These are phyloP conservation scores for Lepiota brunneoincarnata DNA, from an alignment of 768 basidiomycete genomes.

Conservation along the genomic window DNA sequence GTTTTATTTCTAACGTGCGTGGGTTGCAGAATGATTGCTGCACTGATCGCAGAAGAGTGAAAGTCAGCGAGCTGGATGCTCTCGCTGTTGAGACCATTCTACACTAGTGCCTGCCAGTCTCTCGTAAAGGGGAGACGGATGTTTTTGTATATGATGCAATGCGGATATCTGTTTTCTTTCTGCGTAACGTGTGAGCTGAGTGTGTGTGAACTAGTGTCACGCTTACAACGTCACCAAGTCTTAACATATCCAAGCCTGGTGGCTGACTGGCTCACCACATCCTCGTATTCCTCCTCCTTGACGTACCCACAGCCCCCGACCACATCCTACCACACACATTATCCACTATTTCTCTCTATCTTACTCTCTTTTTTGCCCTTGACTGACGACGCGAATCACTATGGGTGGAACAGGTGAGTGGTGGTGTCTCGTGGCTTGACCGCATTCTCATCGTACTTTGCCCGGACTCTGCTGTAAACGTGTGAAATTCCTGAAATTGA, in stretches of 20 bases:
- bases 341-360: background rate
- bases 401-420: conserved; percentile 44
- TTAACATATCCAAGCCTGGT: background rate
- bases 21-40: conserved; percentile 70
- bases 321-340: background rate
- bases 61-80: background rate
- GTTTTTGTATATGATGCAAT: conserved; percentile 8
- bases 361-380: background rate
- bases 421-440: background rate
- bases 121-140: background rate
- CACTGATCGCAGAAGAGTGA: conserved; percentile 65
- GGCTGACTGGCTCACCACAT: conserved; percentile 3
- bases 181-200: background rate
- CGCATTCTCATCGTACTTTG: background rate
- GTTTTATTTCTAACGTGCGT: background rate
- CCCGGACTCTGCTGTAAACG: background rate
- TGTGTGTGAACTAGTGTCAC: conserved; percentile 9
- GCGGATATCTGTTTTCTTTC: conserved; percentile 3
- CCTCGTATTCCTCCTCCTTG: background rate
- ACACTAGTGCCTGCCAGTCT: background rate
- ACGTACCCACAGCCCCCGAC: background rate
- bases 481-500: background rate
- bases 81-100: background rate
- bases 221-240: conserved; percentile 15
- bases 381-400: conserved; percentile 13